Conservation (phyloP, 2,329 filamentous ascomycete genomes). For the Zymoseptoria crescenta region DNA sequence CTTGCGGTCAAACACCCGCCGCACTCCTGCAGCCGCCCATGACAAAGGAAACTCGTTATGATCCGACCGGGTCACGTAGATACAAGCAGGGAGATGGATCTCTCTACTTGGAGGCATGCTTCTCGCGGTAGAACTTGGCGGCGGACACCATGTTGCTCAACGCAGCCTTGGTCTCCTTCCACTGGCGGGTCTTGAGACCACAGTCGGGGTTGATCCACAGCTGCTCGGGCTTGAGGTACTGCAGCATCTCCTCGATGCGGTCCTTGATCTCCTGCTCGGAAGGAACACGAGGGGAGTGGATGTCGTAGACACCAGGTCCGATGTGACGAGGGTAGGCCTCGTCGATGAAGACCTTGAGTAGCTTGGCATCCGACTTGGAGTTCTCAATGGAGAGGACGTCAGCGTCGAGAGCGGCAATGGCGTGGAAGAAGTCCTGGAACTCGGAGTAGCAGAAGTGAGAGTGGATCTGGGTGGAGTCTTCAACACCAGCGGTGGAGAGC, state of each 20-base stretch:
- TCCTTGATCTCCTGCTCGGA: conserved; percentile 97
- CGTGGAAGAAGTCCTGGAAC: conserved; percentile 99
- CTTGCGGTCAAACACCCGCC: background rate
- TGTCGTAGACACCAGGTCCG: conserved; percentile 94
- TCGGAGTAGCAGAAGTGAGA: conserved; percentile 99
- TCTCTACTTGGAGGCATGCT: conserved; percentile 12
- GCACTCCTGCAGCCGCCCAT: background rate
- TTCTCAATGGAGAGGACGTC: conserved; percentile 99
- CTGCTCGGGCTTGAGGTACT: conserved; percentile 92
- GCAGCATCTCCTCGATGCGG: conserved; percentile 95
- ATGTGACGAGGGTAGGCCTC: conserved; percentile 97
- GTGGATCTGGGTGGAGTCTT: conserved; percentile 98
- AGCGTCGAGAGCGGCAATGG: conserved; percentile 93
- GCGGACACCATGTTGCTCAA: conserved; percentile 96
- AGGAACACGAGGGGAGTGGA: conserved; percentile 97
- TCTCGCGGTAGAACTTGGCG: conserved; percentile 90
- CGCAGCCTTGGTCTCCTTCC: conserved; percentile 96
- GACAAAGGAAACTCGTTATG: background rate
- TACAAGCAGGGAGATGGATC: background rate
- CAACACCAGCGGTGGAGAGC: conserved; percentile 83
- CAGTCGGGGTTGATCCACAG: conserved; percentile 99
- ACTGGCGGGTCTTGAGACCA: conserved; percentile 97
- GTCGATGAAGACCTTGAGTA: conserved; percentile 96
- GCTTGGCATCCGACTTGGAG: conserved; percentile 99
- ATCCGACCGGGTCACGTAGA: background rate